These are phyloP conservation scores for Cicer yamashitae DNA, from an alignment of 306 rosid genomes.

Conservation along the genomic window DNA sequence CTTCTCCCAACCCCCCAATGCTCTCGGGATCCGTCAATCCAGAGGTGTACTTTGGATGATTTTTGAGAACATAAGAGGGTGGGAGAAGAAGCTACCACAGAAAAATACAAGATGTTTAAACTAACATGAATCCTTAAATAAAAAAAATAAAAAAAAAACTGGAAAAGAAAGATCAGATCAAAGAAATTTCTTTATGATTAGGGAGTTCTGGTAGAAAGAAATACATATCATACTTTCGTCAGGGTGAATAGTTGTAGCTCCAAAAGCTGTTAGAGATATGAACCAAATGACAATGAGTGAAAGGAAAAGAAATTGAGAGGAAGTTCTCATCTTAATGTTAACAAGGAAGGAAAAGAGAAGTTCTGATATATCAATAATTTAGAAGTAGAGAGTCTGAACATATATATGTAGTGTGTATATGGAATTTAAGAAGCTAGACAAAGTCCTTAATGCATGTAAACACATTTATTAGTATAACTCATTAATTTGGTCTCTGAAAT, in stretches of 20 bases:
- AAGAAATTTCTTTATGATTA: not conserved
- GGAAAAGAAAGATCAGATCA: not conserved
- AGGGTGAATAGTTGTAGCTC: not conserved
- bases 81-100: no score
- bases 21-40: no score
- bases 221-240: constrained; percentile 32
- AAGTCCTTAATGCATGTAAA: no score
- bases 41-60: no score
- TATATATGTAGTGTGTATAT: no score
- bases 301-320: not conserved
- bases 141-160: not conserved
- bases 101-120: not conserved
- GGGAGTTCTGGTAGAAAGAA: not conserved
- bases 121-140: not conserved
- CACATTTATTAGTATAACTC: no score
- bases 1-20: no score
- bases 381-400: not conserved
- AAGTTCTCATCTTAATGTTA: not conserved
- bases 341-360: not conserved
- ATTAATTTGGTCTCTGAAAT: no score
- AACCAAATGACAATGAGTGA: not conserved
- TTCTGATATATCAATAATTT: not conserved
- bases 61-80: no score
- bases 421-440: no score
- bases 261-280: constrained; percentile 9